Conservation (phyloP, 1,284 basidiomycete species). For the Ganoderma sinense region DNA sequence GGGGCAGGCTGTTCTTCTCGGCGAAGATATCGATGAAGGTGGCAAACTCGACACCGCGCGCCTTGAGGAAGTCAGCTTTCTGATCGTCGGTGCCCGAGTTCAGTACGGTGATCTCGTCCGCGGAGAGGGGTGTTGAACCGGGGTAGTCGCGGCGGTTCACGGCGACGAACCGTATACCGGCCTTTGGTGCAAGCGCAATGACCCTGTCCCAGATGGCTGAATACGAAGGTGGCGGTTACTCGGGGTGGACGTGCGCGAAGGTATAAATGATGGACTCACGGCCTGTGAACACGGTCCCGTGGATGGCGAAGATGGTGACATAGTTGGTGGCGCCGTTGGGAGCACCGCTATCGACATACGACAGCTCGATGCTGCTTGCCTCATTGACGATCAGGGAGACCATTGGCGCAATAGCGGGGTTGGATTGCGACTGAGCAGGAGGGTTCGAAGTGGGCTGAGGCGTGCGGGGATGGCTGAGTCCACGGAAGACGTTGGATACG, state of each 20-base stretch:
- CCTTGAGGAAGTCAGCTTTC: conserved; percentile 32
- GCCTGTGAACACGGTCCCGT: conserved; percentile 24
- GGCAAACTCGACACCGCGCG: conserved; percentile 42
- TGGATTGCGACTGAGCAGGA: background rate
- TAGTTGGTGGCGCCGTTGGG: conserved; percentile 14
- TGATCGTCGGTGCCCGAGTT: conserved; percentile 34
- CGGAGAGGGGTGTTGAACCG: conserved; percentile 23
- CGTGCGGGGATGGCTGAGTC: background rate
- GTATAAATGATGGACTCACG: conserved; percentile 10
- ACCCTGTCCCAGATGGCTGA: conserved; percentile 27
- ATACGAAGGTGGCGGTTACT: background rate
- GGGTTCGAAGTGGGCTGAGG: background rate
- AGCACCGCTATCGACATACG: conserved; percentile 27
- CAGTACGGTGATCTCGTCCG: conserved; percentile 33
- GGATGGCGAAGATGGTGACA: conserved; percentile 28
- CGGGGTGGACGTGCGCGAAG: background rate
- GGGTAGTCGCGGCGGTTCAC: conserved; percentile 34
- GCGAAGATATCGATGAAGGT: conserved; percentile 44
- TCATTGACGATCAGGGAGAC: conserved; percentile 19
- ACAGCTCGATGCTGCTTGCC: conserved; percentile 17
- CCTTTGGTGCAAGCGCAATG: conserved; percentile 20
- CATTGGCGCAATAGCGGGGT: conserved; percentile 25
- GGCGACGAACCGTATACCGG: conserved; percentile 36
- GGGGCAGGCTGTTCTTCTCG: conserved; percentile 37
- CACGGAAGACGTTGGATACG: background rate